These are phyloP conservation scores for Setomelanomma holmii DNA, from an alignment of 2,329 filamentous ascomycete species.

Conservation along the genomic window DNA sequence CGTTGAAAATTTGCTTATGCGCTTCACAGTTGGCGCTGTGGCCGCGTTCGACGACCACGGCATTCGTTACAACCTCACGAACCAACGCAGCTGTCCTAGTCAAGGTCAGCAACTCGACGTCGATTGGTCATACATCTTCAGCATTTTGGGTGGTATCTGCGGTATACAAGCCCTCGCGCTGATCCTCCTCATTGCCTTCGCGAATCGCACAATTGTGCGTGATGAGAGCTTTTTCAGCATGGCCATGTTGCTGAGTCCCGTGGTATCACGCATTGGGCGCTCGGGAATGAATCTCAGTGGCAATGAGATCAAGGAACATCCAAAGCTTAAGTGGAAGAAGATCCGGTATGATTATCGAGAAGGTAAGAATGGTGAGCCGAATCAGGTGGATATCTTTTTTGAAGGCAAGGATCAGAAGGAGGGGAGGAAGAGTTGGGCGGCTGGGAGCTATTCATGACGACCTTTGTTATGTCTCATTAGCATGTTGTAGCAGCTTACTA, in stretches of 20 bases:
- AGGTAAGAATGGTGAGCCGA: conserved; percentile 30
- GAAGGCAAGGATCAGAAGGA: conserved; percentile 32
- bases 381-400: conserved; percentile 37
- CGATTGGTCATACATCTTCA: conserved; percentile 35
- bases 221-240: conserved; percentile 42
- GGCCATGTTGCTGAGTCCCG: conserved; percentile 41
- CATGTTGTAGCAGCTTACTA: not conserved
- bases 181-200: conserved; percentile 26
- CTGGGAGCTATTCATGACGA: conserved; percentile 28
- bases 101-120: conserved; percentile 40
- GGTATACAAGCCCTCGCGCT: conserved; percentile 35
- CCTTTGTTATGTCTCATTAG: not conserved
- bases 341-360: conserved; percentile 43
- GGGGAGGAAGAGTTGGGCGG: conserved; percentile 35
- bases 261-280: conserved; percentile 31
- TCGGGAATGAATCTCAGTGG: conserved; percentile 36
- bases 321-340: conserved; percentile 31
- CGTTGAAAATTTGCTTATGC: conserved; percentile 33
- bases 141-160: conserved; percentile 30
- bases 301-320: conserved; percentile 37
- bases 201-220: conserved; percentile 39
- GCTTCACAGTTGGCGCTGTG: conserved; percentile 40
- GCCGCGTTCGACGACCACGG: conserved; percentile 46
- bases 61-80: conserved; percentile 24
- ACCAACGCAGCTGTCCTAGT: conserved; percentile 10